Percentiles rank a stretch among this genome's conserved stretches.
These are phyloP conservation scores for Solanum sitiens DNA, from an alignment of 257 asterid species.

Conservation along the genomic window DNA sequence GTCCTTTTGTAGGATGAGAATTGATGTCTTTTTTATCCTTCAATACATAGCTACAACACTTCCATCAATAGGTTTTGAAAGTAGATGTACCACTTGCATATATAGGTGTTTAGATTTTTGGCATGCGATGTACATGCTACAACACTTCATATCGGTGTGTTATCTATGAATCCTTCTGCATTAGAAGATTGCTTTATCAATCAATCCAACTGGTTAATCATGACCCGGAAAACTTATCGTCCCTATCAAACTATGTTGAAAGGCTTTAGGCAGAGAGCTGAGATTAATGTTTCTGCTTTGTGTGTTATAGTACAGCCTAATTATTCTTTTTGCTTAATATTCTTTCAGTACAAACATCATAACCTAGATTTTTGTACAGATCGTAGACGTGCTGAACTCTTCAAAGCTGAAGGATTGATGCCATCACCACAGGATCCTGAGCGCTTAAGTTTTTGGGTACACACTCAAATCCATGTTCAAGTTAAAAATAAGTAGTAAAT, in stretches of 20 bases:
- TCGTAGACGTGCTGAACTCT: constrained; percentile 76
- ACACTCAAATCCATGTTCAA: neutral
- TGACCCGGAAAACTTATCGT: neutral
- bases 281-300: neutral
- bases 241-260: neutral
- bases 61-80: neutral
- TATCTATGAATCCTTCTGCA: neutral
- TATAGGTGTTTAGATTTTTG: neutral
- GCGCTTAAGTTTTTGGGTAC: constrained; percentile 96
- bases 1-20: neutral
- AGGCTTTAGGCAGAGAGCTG: neutral
- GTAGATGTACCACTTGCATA: neutral
- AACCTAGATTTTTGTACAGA: constrained; percentile 31
- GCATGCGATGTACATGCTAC: neutral
- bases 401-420: constrained; percentile 81
- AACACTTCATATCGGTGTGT: neutral
- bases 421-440: constrained; percentile 77
- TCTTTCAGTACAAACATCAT: neutral
- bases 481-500: neutral
- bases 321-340: neutral
- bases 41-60: neutral
- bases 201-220: neutral
- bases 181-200: neutral
- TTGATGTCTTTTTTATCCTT: neutral
- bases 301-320: neutral